Conservation (phyloP, 148 eudicot species). For the Camellia japonica region DNA sequence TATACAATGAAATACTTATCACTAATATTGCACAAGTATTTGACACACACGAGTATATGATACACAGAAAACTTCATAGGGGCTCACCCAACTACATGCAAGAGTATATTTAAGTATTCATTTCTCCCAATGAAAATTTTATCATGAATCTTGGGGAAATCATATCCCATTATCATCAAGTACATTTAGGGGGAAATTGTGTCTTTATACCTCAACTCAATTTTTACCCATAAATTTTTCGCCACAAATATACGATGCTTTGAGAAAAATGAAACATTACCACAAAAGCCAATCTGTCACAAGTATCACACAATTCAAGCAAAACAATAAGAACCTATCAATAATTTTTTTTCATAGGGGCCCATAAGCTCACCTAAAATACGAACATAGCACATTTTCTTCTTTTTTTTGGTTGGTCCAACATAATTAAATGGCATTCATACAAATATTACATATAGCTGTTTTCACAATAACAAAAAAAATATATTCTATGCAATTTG, state of each 20-base stretch:
- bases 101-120: not conserved
- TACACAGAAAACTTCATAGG: not conserved
- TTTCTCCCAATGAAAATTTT: not conserved
- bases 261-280: too few relatives aligned
- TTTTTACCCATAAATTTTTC: not conserved
- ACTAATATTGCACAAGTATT: not conserved
- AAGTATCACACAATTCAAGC: too few relatives aligned
- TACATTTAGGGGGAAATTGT: not conserved
- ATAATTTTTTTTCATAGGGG: not conserved
- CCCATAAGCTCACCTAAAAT: not conserved
- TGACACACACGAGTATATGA: not conserved
- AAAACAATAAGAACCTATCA: not conserved
- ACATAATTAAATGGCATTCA: too few relatives aligned
- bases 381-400: not conserved
- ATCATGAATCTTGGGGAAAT: not conserved
- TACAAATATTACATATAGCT: too few relatives aligned
- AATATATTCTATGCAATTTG: too few relatives aligned
- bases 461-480: slow-evolving; percentile 10
- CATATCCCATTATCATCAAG: not conserved
- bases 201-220: not conserved
- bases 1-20: not conserved
- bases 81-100: not conserved
- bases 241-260: not conserved
- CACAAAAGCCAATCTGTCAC: too few relatives aligned
- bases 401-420: too few relatives aligned